phyloP scores from a whole-genome alignment of 164 flowering plant species.

The Berberis thunbergii region DNA sequence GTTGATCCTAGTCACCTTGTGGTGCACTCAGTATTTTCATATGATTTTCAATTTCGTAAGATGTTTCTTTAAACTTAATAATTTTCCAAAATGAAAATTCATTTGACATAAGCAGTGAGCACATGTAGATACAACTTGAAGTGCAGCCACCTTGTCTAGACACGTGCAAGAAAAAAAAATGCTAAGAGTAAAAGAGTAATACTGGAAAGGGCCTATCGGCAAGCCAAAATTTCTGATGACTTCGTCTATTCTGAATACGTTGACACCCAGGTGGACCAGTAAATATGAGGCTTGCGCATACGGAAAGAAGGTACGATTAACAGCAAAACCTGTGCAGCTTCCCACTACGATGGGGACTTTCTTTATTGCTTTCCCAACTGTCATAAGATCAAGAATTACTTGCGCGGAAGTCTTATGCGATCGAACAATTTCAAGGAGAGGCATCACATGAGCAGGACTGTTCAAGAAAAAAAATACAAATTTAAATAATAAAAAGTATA shows the following conservation, averaged over 20 bases:
- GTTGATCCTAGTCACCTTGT: no score
- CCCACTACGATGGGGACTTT: conserved; percentile 93
- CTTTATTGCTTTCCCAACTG: conserved; percentile 78
- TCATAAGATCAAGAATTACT: conserved; percentile 88
- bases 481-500: no score
- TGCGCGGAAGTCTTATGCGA: conserved; percentile 86
- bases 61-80: no score
- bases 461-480: conserved; percentile 19
- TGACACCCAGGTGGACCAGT: conserved; percentile 70
- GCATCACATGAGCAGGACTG: conserved; percentile 99
- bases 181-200: conserved; percentile 22
- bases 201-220: conserved; percentile 97
- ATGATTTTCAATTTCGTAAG: no score
- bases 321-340: conserved; percentile 97
- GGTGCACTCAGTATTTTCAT: no score
- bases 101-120: no score
- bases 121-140: background rate
- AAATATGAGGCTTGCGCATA: conserved; percentile 70
- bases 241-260: conserved; percentile 78
- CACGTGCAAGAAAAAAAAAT: background rate
- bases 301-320: conserved; percentile 90
- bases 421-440: conserved; percentile 85
- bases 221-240: conserved; percentile 76
- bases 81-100: no score
- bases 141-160: background rate